Conservation (phyloP, 805 yeast species). For the Candida vartiovaarae region DNA sequence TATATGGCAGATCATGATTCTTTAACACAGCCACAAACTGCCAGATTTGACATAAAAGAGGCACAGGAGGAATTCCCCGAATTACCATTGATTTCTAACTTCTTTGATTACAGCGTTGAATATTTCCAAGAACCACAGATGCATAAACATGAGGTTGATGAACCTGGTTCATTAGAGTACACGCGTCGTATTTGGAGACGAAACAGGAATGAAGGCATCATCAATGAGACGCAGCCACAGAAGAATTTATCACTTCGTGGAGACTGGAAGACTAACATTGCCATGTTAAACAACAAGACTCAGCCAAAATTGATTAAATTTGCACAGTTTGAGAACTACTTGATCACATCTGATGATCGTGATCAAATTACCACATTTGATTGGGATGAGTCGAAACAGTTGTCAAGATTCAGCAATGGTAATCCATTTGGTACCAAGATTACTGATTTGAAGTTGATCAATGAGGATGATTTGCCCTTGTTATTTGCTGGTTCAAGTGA, state of each 20-base stretch:
- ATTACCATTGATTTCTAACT: slow-evolving; percentile 53
- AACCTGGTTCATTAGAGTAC: slow-evolving; percentile 85
- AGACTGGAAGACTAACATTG: slow-evolving; percentile 66
- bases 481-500: slow-evolving; percentile 86
- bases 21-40: slow-evolving; percentile 48
- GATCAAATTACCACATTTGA: slow-evolving; percentile 85
- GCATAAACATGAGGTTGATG: slow-evolving; percentile 77
- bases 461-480: slow-evolving; percentile 88
- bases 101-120: slow-evolving; percentile 72
- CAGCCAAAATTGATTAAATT: slow-evolving; percentile 76
- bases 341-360: slow-evolving; percentile 75
- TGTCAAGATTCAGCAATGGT: slow-evolving; percentile 71
- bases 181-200: slow-evolving; percentile 82
- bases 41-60: slow-evolving; percentile 36
- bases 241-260: slow-evolving; percentile 78
- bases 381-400: slow-evolving; percentile 57
- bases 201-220: slow-evolving; percentile 78
- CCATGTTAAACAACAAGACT: slow-evolving; percentile 59
- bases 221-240: slow-evolving; percentile 85
- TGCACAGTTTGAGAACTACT: slow-evolving; percentile 83
- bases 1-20: slow-evolving; percentile 27
- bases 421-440: slow-evolving; percentile 85
- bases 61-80: slow-evolving; percentile 20
- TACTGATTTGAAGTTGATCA: slow-evolving; percentile 77
- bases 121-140: slow-evolving; percentile 96